Conservation (phyloP, 192 early-diverging fungal genomes). For the Phlyctochytrium arcticum region DNA sequence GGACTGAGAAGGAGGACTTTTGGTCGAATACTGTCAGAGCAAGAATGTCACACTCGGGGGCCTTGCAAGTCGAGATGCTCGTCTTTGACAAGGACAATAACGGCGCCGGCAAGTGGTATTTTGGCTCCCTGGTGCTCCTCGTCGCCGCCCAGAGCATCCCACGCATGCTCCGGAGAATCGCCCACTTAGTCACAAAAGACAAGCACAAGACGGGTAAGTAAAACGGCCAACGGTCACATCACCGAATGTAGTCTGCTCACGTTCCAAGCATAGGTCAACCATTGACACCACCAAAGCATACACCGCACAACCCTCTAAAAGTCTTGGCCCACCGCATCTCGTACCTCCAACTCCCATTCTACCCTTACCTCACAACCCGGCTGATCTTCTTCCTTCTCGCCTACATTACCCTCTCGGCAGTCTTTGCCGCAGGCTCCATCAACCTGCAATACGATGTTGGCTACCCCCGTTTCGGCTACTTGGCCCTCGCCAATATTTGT, state of each 20-base stretch:
- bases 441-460: conserved; percentile 6
- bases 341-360: conserved; percentile 13
- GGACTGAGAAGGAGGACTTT: no score
- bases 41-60: no score
- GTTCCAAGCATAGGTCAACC: not conserved
- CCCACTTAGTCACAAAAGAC: not conserved
- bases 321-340: not conserved
- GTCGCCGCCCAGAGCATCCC: conserved; percentile 12
- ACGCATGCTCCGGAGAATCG: not conserved
- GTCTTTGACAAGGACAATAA: conserved; percentile 1
- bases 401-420: conserved; percentile 3
- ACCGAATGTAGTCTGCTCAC: not conserved
- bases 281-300: not conserved
- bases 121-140: not conserved
- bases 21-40: no score
- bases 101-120: conserved; percentile 6
- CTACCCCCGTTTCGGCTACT: conserved; percentile 4
- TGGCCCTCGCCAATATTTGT: conserved; percentile 11
- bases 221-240: not conserved
- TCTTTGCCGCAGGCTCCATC: conserved; percentile 9
- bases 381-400: conserved; percentile 2
- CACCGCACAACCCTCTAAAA: not conserved
- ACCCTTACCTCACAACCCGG: conserved; percentile 12
- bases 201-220: not conserved
- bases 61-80: no score